phyloP scores from a whole-genome alignment of 768 basidiomycete species.

The Leccinum rimulosum region DNA sequence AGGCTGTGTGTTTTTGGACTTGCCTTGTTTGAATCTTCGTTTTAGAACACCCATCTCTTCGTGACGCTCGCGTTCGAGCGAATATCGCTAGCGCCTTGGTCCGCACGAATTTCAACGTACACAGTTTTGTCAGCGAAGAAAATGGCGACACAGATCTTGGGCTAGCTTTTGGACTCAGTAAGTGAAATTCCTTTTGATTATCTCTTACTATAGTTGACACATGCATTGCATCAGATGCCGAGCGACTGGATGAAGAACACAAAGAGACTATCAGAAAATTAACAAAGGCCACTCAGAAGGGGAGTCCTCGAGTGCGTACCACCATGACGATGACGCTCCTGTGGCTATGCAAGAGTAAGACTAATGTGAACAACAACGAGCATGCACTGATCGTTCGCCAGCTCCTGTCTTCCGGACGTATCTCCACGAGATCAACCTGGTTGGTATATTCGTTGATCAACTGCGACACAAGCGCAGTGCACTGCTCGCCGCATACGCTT shows the following conservation, averaged over 20 bases:
- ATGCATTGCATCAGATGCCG: conserved; percentile 3
- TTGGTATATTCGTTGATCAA: conserved; percentile 15
- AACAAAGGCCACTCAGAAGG: background rate
- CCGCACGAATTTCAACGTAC: conserved; percentile 1
- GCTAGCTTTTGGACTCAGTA: conserved; percentile 19
- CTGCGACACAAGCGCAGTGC: conserved; percentile 14
- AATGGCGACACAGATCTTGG: background rate
- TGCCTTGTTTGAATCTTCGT: background rate
- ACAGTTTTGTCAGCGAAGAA: background rate
- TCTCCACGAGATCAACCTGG: conserved; percentile 8
- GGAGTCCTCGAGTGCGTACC: conserved; percentile 16
- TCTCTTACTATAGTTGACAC: background rate
- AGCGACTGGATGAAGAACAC: conserved; percentile 1
- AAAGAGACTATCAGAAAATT: conserved; percentile 13
- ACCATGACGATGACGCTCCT: conserved; percentile 24
- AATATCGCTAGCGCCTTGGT: conserved; percentile 20
- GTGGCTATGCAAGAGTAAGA: conserved; percentile 21
- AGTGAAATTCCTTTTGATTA: background rate
- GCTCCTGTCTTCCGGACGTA: conserved; percentile 4
- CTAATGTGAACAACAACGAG: background rate
- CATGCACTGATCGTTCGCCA: conserved; percentile 3
- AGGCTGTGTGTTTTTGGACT: background rate
- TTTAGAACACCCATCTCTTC: conserved; percentile 11
- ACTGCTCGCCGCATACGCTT: conserved; percentile 22
- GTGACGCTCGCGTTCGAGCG: conserved; percentile 8